phyloP scores from a whole-genome alignment of 2,329 filamentous ascomycete species.

The Alternaria viburni region DNA sequence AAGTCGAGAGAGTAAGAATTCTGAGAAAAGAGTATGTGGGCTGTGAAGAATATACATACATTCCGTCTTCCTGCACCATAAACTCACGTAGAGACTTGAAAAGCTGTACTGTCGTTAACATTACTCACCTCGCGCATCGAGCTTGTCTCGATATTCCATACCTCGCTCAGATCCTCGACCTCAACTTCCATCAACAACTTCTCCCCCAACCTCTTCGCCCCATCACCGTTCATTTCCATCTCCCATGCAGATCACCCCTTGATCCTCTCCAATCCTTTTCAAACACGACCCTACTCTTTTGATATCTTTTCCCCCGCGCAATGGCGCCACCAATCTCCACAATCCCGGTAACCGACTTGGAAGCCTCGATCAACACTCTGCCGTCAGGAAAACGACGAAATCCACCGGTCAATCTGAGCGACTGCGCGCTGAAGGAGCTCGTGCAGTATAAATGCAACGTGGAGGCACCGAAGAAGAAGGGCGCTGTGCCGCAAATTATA shows the following conservation, averaged over 20 bases:
- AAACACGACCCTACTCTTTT: background rate
- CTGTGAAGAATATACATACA: background rate
- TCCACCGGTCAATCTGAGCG: conserved; percentile 57
- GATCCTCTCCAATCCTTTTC: background rate
- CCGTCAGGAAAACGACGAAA: conserved; percentile 61
- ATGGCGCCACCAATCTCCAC: conserved; percentile 65
- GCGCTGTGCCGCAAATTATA: conserved; percentile 52
- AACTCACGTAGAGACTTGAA: conserved; percentile 47
- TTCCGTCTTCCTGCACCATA: conserved; percentile 16
- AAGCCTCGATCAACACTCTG: conserved; percentile 58
- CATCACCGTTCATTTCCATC: conserved; percentile 27
- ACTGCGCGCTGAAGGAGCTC: conserved; percentile 65
- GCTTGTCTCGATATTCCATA: conserved; percentile 13
- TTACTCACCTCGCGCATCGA: background rate
- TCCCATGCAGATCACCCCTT: conserved; percentile 2
- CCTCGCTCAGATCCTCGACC: conserved; percentile 39
- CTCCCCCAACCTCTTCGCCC: conserved; percentile 58
- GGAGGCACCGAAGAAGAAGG: conserved; percentile 43
- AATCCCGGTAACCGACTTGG: conserved; percentile 61
- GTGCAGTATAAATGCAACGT: conserved; percentile 68
- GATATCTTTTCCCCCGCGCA: background rate
- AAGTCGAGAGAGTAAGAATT: background rate
- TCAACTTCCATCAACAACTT: conserved; percentile 55
- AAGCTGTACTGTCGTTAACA: conserved; percentile 40
- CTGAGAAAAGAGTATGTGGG: background rate